These are phyloP conservation scores for Suillus subaureus DNA, from an alignment of 768 basidiomycete genomes.

Conservation along the genomic window DNA sequence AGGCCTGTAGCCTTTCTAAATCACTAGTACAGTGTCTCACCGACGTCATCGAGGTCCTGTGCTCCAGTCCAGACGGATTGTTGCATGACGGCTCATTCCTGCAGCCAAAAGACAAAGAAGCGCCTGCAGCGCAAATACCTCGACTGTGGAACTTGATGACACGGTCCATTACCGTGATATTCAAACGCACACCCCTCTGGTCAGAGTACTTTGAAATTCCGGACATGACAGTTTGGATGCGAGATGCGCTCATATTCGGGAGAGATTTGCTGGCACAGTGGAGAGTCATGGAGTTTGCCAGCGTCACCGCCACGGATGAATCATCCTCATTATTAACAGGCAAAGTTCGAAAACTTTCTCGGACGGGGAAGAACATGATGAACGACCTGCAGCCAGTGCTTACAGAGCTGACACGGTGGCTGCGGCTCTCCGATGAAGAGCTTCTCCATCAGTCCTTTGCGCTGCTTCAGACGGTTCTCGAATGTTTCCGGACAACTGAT, in stretches of 20 bases:
- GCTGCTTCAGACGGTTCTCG: slow-evolving; percentile 76
- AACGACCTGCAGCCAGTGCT: slow-evolving; percentile 77
- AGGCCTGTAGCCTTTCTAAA: slow-evolving; percentile 88
- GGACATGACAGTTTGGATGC: slow-evolving; percentile 96
- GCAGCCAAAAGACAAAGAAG: slow-evolving; percentile 41
- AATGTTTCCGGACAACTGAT: slow-evolving; percentile 67
- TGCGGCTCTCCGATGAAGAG: slow-evolving; percentile 91
- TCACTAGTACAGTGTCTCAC: slow-evolving; percentile 90
- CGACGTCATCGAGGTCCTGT: slow-evolving; percentile 89
- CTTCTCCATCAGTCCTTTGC: slow-evolving; percentile 87
- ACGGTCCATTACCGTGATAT: slow-evolving; percentile 77
- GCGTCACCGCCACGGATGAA: slow-evolving; percentile 25
- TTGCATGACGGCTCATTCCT: slow-evolving; percentile 60
- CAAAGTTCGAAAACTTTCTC: slow-evolving; percentile 52
- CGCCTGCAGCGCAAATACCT: slow-evolving; percentile 57
- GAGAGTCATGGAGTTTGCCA: slow-evolving; percentile 73
- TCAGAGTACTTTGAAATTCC: slow-evolving; percentile 75
- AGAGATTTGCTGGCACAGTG: slow-evolving; percentile 83
- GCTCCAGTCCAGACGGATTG: slow-evolving; percentile 70
- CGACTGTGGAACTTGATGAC: slow-evolving; percentile 86
- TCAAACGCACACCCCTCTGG: slow-evolving; percentile 84
- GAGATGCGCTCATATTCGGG: slow-evolving; percentile 94
- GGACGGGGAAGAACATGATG: slow-evolving; percentile 73
- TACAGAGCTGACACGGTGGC: slow-evolving; percentile 80
- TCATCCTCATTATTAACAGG: slow-evolving; percentile 22